These are phyloP conservation scores for Teratosphaeria zuluensis DNA, from an alignment of 2,329 filamentous ascomycete genomes.

Conservation along the genomic window DNA sequence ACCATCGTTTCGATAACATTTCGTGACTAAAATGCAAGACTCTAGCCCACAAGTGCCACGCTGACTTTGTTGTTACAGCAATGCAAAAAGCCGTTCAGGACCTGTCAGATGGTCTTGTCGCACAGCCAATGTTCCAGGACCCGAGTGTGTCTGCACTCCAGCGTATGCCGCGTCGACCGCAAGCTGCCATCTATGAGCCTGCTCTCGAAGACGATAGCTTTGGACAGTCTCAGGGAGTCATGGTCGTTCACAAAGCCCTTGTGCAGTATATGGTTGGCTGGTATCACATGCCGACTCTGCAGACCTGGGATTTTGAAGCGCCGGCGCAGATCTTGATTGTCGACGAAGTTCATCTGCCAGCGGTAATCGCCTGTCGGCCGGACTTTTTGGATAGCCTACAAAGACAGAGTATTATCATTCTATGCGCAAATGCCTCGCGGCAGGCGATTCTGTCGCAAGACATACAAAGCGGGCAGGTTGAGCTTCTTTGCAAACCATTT, in stretches of 20 bases:
- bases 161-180: conserved; percentile 28
- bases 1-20: conserved; percentile 24
- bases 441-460: conserved; percentile 13
- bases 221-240: conserved; percentile 11
- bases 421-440: conserved; percentile 24
- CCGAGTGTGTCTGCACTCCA: conserved; percentile 35
- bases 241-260: conserved; percentile 12
- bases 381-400: conserved; percentile 7
- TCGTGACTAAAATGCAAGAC: not conserved
- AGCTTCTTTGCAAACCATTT: conserved; percentile 12
- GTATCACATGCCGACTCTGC: conserved; percentile 14
- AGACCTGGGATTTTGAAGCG: conserved; percentile 14
- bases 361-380: conserved; percentile 8
- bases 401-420: conserved; percentile 21
- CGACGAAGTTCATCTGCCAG: conserved; percentile 16
- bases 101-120: not conserved
- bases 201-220: conserved; percentile 12
- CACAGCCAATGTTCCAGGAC: conserved; percentile 16
- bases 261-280: conserved; percentile 14
- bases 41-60: conserved; percentile 34
- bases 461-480: conserved; percentile 11
- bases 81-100: conserved; percentile 30
- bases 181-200: conserved; percentile 15
- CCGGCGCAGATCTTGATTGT: conserved; percentile 13
- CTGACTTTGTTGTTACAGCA: conserved; percentile 38